These are phyloP conservation scores for Butyriboletus loyo DNA, from an alignment of 768 basidiomycete species.

Conservation along the genomic window DNA sequence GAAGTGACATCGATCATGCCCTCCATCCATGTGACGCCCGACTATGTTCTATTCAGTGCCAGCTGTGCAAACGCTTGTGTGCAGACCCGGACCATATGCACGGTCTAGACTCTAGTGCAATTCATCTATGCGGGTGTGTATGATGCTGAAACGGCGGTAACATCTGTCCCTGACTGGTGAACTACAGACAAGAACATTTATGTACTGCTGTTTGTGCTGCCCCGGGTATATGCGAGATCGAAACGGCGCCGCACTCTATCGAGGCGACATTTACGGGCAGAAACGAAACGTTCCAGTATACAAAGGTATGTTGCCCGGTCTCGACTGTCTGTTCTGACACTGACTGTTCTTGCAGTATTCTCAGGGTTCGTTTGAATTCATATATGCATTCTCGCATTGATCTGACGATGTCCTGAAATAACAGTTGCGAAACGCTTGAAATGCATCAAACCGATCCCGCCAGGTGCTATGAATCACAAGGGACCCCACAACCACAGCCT, in stretches of 20 bases:
- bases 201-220: slow-evolving; percentile 43
- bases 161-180: background rate
- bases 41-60: slow-evolving; percentile 52
- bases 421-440: slow-evolving; percentile 49
- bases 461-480: slow-evolving; percentile 40
- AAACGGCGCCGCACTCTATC: slow-evolving; percentile 55
- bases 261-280: slow-evolving; percentile 59
- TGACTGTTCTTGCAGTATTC: slow-evolving; percentile 39
- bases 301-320: slow-evolving; percentile 43
- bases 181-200: slow-evolving; percentile 48
- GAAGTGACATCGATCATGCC: slow-evolving; percentile 44
- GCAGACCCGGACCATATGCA: slow-evolving; percentile 50
- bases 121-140: slow-evolving; percentile 58
- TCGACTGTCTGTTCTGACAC: background rate
- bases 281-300: slow-evolving; percentile 62
- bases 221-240: slow-evolving; percentile 55
- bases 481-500: slow-evolving; percentile 50
- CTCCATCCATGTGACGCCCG: slow-evolving; percentile 50
- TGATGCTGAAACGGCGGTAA: background rate
- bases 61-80: slow-evolving; percentile 56
- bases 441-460: slow-evolving; percentile 46
- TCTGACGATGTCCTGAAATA: background rate
- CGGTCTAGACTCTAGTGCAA: slow-evolving; percentile 35
- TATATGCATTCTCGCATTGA: background rate
- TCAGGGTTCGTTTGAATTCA: slow-evolving; percentile 38